Evolutionary conservation across 768 basidiomycete species (phyloP), one percentile per base, ranked within the genome.

Genomic region (Suillus brevipes): DNA sequence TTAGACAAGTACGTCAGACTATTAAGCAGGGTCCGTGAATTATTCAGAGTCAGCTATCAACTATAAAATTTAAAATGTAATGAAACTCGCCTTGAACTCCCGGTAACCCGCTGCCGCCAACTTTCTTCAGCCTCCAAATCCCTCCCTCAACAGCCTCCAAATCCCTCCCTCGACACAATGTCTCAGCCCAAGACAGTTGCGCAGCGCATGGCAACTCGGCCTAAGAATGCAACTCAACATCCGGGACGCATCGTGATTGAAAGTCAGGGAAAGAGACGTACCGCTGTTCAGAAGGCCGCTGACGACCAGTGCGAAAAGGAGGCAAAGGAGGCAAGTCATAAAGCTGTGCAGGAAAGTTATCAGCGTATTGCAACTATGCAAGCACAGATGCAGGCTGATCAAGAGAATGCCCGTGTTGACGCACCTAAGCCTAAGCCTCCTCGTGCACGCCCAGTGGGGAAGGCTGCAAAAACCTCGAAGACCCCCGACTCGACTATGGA

Each of bases 281-380:
- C 67, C 55, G 52, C 60, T 43, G 65, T 49, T 18, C 38, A 68
- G 34, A 65, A 68, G 34, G 64, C 64, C 36, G 62, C 25, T 36
- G 61, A 68, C 1, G 62, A 68, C 57, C 50, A 65, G 50, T 31
- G 6, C 28, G 53, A 65, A 23, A 65, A 37, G 23, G 61, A 62
- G n/a, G 61, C 57, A 4, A 50, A 57, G 38, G 57, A 43, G 23
- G 60, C 61, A n/a, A 43, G n/a, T n/a, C n/a, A n/a, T n/a, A n/a
- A n/a, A n/a, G n/a, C n/a, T n/a, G n/a, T n/a, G n/a, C n/a, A n/a
- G 65, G 61, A 65, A 9, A n/a, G 59, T 20, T 20, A 58, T 45
- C 38, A 52, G 12, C n/a, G 25, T 12, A 55, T 67, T 31, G 64
- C 61, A 2, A 12, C 34, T 28, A 43, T 67, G 55, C 47, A 67